Evolutionary conservation across 768 basidiomycete genomes (phyloP).

Genomic region (Jaapia argillacea): DNA sequence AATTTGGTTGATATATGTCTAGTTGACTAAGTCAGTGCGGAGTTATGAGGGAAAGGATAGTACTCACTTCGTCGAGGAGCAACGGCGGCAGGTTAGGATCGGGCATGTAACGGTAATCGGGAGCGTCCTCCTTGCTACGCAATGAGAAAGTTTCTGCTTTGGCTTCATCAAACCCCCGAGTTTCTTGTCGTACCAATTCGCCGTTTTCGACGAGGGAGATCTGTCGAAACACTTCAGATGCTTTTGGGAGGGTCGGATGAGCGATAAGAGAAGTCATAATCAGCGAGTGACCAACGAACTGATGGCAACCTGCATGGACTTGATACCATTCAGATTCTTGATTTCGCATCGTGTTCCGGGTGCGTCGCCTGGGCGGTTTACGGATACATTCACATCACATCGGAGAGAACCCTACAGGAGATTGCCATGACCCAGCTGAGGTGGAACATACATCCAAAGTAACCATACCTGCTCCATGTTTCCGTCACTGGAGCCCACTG

Average conservation of each 20-base stretch:
- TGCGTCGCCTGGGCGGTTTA: constrained; percentile 53
- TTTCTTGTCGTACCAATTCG: constrained; percentile 63
- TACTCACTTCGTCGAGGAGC: constrained; percentile 37
- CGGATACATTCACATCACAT: constrained; percentile 93
- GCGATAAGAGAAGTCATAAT: neutral
- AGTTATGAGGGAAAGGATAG: constrained; percentile 2
- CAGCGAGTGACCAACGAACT: constrained; percentile 34
- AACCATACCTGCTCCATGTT: constrained; percentile 90
- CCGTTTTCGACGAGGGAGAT: constrained; percentile 39
- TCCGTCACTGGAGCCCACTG: constrained; percentile 83
- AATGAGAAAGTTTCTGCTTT: constrained; percentile 73
- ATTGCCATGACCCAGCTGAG: constrained; percentile 5
- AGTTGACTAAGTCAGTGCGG: constrained; percentile 2
- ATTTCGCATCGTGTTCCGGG: constrained; percentile 88
- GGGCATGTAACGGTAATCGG: constrained; percentile 97
- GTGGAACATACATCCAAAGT: neutral
- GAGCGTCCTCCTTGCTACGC: constrained; percentile 86
- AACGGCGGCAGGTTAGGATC: constrained; percentile 87
- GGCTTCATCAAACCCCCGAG: constrained; percentile 81
- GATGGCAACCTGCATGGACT: constrained; percentile 78
- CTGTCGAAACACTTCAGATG: constrained; percentile 76
- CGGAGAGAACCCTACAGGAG: constrained; percentile 73
- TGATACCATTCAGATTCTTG: constrained; percentile 92
- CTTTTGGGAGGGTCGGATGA: constrained; percentile 28
- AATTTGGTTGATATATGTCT: constrained; percentile 57